A percentile compares a stretch with the other conserved stretches of the same genome.
phyloP scores from a whole-genome alignment of 805 yeast genomes.

The Priceomyces carsonii region DNA sequence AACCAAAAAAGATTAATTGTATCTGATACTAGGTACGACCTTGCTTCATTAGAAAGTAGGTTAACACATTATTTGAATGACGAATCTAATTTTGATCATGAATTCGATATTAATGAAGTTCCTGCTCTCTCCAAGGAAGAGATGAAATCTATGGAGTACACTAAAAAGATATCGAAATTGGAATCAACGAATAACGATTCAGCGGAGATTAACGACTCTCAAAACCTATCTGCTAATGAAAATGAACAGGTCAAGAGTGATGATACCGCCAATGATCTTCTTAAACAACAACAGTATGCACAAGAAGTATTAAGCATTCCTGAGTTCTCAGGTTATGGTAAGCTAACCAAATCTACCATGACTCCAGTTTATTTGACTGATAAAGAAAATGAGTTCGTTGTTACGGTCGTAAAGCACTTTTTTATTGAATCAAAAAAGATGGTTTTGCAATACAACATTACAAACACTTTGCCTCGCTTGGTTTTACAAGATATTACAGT shows the following conservation, averaged over 20 bases:
- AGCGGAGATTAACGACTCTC: conserved; percentile 17
- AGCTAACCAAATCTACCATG: conserved; percentile 68
- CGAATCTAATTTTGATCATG: conserved; percentile 45
- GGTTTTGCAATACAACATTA: conserved; percentile 76
- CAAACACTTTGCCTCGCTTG: conserved; percentile 80
- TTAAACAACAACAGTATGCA: conserved; percentile 63
- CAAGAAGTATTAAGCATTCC: conserved; percentile 70
- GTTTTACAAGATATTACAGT: conserved; percentile 77
- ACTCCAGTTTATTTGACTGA: conserved; percentile 74
- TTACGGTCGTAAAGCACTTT: conserved; percentile 78
- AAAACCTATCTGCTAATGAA: conserved; percentile 21
- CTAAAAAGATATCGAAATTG: conserved; percentile 47
- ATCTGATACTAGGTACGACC: conserved; percentile 68
- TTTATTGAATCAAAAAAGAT: conserved; percentile 68
- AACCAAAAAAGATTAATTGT: conserved; percentile 51
- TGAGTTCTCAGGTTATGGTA: conserved; percentile 73
- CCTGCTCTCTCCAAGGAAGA: conserved; percentile 71
- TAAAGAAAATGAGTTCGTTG: conserved; percentile 89
- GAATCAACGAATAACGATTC: conserved; percentile 23
- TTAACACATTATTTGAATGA: conserved; percentile 70
- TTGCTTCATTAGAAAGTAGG: conserved; percentile 76
- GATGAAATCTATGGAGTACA: conserved; percentile 61
- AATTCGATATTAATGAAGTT: conserved; percentile 72
- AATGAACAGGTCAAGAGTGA: conserved; percentile 13
- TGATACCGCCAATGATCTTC: conserved; percentile 27